These are phyloP conservation scores for Linderniella brevidens DNA, from an alignment of 257 asterid genomes.

Conservation along the genomic window DNA sequence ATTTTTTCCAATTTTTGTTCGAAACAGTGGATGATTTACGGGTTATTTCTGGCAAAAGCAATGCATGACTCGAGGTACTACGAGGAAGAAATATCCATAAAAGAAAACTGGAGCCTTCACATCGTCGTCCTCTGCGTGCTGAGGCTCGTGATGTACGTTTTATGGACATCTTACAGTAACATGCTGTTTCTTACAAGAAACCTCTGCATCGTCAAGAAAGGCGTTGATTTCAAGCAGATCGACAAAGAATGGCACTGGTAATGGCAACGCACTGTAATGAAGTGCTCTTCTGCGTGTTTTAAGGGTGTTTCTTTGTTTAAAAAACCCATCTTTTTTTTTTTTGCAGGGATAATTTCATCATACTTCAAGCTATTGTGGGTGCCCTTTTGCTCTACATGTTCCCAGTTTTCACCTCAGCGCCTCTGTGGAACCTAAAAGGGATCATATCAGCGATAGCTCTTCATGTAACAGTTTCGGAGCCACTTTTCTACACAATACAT, in stretches of 20 bases:
- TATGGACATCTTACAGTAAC: constrained; percentile 48
- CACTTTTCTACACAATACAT: constrained; percentile 55
- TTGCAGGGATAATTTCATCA: constrained; percentile 68
- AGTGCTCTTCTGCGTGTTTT: no score
- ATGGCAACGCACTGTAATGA: constrained; percentile 21
- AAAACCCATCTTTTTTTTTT: neutral
- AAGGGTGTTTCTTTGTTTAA: no score
- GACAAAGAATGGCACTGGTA: constrained; percentile 86
- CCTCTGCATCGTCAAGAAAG: constrained; percentile 46
- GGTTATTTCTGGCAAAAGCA: constrained; percentile 43
- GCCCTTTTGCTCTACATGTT: constrained; percentile 24
- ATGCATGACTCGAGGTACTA: constrained; percentile 33
- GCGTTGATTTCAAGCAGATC: constrained; percentile 66
- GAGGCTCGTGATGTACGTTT: constrained; percentile 28
- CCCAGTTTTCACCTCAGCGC: constrained; percentile 20
- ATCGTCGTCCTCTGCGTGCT: constrained; percentile 36
- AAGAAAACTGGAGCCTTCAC: constrained; percentile 39
- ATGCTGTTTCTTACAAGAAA: constrained; percentile 62
- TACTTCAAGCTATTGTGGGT: constrained; percentile 55
- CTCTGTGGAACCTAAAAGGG: constrained; percentile 47
- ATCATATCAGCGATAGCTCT: constrained; percentile 26
- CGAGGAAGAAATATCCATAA: constrained; percentile 16
- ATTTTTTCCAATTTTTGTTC: constrained; percentile 1
- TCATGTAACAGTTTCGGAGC: constrained; percentile 57
- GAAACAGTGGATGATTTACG: constrained; percentile 40